These are phyloP conservation scores for Porogramme epimiltina DNA, from an alignment of 1,284 basidiomycete species.

Conservation along the genomic window DNA sequence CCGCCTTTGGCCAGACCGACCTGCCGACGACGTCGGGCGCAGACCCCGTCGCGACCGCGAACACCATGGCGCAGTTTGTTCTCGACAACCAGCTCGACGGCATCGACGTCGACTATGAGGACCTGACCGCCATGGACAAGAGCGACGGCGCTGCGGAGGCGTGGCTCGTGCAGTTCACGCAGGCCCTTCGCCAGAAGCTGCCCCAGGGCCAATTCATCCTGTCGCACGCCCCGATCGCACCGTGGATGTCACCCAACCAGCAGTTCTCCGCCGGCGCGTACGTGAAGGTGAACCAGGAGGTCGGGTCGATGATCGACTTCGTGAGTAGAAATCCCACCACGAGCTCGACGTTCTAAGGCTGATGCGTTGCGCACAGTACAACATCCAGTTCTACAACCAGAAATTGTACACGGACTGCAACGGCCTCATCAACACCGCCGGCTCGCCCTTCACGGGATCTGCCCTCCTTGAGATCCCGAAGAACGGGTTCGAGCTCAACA, in stretches of 20 bases:
- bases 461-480: conserved; percentile 60
- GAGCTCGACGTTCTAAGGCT: no score
- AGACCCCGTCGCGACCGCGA: conserved; percentile 43
- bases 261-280: conserved; percentile 60
- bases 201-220: conserved; percentile 37
- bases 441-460: conserved; percentile 22
- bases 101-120: conserved; percentile 60
- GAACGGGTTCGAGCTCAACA: conserved; percentile 48
- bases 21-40: conserved; percentile 46
- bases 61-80: conserved; percentile 46
- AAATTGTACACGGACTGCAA: conserved; percentile 48
- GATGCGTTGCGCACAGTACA: background rate
- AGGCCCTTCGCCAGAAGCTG: conserved; percentile 33
- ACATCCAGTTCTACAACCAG: conserved; percentile 7
- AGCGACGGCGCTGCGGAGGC: conserved; percentile 38
- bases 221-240: conserved; percentile 48
- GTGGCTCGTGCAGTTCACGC: conserved; percentile 47
- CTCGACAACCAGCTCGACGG: conserved; percentile 43
- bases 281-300: conserved; percentile 51
- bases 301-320: conserved; percentile 49
- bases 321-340: conserved; percentile 18
- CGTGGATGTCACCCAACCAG: conserved; percentile 52
- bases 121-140: conserved; percentile 45
- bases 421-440: conserved; percentile 46
- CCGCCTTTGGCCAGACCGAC: conserved; percentile 53